These are phyloP conservation scores for Scenedesmus sp. DNA, from an alignment of 163 green algal genomes.

Conservation along the genomic window DNA sequence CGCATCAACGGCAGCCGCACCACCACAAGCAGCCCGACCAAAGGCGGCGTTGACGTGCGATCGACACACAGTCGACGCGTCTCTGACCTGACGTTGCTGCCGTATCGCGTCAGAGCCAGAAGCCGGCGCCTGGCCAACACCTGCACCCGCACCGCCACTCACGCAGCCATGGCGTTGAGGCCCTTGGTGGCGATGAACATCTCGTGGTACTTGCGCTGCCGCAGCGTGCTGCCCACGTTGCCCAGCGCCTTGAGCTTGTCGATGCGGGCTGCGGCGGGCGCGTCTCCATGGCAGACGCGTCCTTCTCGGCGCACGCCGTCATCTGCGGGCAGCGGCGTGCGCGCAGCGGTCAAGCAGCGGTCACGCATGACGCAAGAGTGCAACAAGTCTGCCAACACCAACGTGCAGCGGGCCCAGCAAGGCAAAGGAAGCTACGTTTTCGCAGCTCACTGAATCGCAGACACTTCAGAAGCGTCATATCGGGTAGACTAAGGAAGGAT, in stretches of 20 bases:
- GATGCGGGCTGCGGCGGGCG: conserved; percentile 76
- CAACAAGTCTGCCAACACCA: too few relatives aligned
- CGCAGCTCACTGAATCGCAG: too few relatives aligned
- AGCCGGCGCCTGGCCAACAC: neutral
- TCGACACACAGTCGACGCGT: too few relatives aligned
- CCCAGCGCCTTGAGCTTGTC: conserved; percentile 88
- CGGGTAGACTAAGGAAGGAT: too few relatives aligned
- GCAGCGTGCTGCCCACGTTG: conserved; percentile 67
- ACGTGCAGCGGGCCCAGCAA: too few relatives aligned
- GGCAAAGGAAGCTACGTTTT: too few relatives aligned
- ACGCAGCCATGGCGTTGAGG: conserved; percentile 24
- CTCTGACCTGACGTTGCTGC: neutral
- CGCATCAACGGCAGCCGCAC: too few relatives aligned
- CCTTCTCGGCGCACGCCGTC: conserved; percentile 48
- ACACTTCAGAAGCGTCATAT: too few relatives aligned
- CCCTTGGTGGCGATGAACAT: conserved; percentile 72
- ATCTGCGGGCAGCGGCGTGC: conserved; percentile 3
- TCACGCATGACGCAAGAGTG: too few relatives aligned
- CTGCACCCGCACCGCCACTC: neutral
- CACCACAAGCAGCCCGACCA: too few relatives aligned
- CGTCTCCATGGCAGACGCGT: conserved; percentile 57
- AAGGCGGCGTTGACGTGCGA: too few relatives aligned
- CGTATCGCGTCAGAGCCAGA: neutral
- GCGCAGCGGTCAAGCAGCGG: neutral
- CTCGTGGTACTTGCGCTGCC: conserved; percentile 70